Evolutionary conservation across 805 yeast genomes (phyloP), one percentile per base, ranked within the genome.

Genomic region (Schizosaccharomyces pombe): DNA sequence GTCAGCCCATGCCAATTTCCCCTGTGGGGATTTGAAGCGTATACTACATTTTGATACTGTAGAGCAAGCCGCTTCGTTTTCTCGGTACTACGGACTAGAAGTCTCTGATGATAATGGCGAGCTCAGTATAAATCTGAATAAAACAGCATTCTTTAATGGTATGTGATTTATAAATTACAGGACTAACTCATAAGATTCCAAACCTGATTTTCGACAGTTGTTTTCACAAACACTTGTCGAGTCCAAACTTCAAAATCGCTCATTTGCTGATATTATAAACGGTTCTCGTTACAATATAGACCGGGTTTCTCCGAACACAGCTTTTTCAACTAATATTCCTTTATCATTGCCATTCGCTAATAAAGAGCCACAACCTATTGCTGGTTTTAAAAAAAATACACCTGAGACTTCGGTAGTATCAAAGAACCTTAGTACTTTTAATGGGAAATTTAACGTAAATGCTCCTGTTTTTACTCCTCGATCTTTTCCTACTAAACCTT

Each of bases 11-110:
- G 80, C 76, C 59, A 80, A 85, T 1, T 74, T 79, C 57, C 71
- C 79, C 2, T 70, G 75, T 0, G 60, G 61, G 1, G 63, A 72
- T 26, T 63, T 86, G n/a, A 62, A 67, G 22, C 63, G 66, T 0
- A 63, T 76, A 58, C 69, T 89, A 22, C 81, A 84, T 0, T 87
- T 82, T 63, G 86, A 83, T 60, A 63, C 72, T 11, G 60, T 65
- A 0, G 73, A 72, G 0, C 76, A 78, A 54, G 62, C 82, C 11
- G 54, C 67, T 2, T 68, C 66, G 30, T 83, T 83, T 60, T 78
- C 82, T 51, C 63, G 70, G 1, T 74, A 82, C 60, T 85, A 80
- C 28, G 49, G 52, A 14, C 28, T 56, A 16, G 51, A 52, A 19
- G 56, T 56, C n/a, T 31, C 12, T 14, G 33, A 30, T 9, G 55